Conservation (phyloP, 306 rosid genomes). For the Prunus salicina region DNA sequence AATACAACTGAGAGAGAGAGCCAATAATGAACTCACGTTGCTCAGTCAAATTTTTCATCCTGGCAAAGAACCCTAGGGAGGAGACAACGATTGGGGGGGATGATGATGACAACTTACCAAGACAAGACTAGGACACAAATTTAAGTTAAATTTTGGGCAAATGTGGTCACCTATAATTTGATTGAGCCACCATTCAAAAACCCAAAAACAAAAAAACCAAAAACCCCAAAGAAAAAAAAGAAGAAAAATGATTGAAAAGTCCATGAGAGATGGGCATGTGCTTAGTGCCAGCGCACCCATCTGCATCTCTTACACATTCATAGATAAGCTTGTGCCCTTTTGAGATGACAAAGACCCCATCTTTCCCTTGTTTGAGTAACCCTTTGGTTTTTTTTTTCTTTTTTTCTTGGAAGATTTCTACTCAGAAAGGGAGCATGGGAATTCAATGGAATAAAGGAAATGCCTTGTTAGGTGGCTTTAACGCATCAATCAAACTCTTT, state of each 20-base stretch:
- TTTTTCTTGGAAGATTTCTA: neutral
- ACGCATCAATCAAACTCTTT: neutral
- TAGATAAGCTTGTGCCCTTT: conserved; percentile 42
- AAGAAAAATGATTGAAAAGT: neutral
- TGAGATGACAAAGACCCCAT: conserved; percentile 41
- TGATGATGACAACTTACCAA: conserved; percentile 17
- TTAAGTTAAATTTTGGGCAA: neutral
- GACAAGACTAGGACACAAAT: neutral
- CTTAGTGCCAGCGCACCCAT: conserved; percentile 38
- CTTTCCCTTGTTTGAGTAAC: conserved; percentile 1
- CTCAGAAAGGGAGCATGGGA: conserved; percentile 12
- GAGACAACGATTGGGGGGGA: conserved; percentile 19
- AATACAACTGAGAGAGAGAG: neutral
- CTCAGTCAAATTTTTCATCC: conserved; percentile 19
- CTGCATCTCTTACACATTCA: conserved; percentile 27
- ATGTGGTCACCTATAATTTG: neutral
- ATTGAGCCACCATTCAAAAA: neutral
- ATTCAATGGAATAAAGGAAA: conserved; percentile 6
- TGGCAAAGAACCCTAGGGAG: conserved; percentile 21
- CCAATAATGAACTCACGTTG: conserved; percentile 33
- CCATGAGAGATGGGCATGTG: conserved; percentile 36
- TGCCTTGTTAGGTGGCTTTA: conserved; percentile 16
- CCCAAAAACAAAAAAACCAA: neutral
- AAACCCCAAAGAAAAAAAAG: neutral
- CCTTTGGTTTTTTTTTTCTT: neutral